Evolutionary conservation across 2,329 filamentous ascomycete genomes (phyloP), one percentile per base, ranked within the genome.

Genomic region (Microsporum ferrugineum): DNA sequence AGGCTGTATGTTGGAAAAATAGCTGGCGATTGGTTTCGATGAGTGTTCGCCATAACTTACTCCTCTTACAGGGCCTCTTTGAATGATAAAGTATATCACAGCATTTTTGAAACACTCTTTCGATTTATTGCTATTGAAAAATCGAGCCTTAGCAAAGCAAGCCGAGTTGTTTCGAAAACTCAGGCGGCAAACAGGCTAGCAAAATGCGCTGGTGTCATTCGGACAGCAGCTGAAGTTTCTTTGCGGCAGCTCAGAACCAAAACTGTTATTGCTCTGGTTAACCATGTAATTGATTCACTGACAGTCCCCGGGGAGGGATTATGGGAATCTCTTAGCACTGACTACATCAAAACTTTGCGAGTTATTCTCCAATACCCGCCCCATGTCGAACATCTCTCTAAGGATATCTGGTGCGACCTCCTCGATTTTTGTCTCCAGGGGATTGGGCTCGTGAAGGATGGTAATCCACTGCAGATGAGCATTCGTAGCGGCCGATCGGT

Each of bases 31-130:
- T 43, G 39, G 39, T 14, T 31, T 2, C 23, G 36, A 39, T 23
- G 14, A 41, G 23, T 31, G n/a, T 23, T 45, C 12, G 33, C 14
- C 7, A 5, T 58, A 7, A 47, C 60, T 64, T 51, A 64, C 51
- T 36, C 31, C 12, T 61, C 58, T 53, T 61, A 57, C 65, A 75
- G 75, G 64, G 72, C 77, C 38, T 68, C 70, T 4, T 77, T 96
- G 38, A 82, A 81, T 53, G 89, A 95, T 70, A 88, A 88, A 70
- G 82, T 82, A n/a, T 95, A 88, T 66, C 87, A 94, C 69, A 82
- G 83, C 62, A 84, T 96, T 49, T 89, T 89, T 67, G 90, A 96
- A 68, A 82, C 84, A 0, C 77, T 97, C 2, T 96, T 96, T 69
- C 80, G 82, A 60, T 85, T 85, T 65, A 80, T 86, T 81, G 69